Percentiles rank a stretch among this genome's conserved stretches.
These are phyloP conservation scores for Ceratobasidium sp. DNA, from an alignment of 1,284 basidiomycete species.

Conservation along the genomic window DNA sequence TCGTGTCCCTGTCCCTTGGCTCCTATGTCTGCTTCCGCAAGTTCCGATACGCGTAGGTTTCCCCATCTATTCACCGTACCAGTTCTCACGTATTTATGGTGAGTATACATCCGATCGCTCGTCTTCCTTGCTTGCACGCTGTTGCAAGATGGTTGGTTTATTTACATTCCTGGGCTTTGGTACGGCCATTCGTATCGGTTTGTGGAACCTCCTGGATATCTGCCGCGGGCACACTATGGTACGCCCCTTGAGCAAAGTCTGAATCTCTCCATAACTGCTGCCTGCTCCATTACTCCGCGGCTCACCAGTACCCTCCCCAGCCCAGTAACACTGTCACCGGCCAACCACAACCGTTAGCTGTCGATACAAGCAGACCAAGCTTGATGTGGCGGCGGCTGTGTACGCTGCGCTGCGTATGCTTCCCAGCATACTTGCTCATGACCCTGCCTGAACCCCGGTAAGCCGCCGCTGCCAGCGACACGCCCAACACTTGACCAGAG, in stretches of 20 bases:
- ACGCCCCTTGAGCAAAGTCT: constrained; percentile 55
- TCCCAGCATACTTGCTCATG: too few relatives aligned
- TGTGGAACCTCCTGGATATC: constrained; percentile 95
- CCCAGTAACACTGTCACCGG: too few relatives aligned
- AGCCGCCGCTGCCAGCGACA: too few relatives aligned
- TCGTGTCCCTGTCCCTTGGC: constrained; percentile 93
- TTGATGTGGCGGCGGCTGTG: too few relatives aligned
- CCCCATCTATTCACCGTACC: constrained; percentile 7
- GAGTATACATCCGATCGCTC: constrained; percentile 79
- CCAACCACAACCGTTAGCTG: too few relatives aligned
- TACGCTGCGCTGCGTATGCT: too few relatives aligned
- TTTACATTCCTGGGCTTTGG: constrained; percentile 93
- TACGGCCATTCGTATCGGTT: constrained; percentile 88
- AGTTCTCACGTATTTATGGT: constrained; percentile 58
- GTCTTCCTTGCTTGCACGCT: constrained; percentile 94
- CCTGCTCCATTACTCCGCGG: too few relatives aligned
- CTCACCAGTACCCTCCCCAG: too few relatives aligned
- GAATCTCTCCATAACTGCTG: too few relatives aligned
- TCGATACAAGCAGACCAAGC: too few relatives aligned
- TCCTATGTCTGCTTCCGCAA: constrained; percentile 97
- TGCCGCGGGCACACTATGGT: constrained; percentile 87
- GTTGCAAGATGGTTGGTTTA: constrained; percentile 98
- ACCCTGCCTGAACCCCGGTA: too few relatives aligned
- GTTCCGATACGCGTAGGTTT: constrained; percentile 83
- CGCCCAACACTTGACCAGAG: too few relatives aligned